These are phyloP conservation scores for Chaetomiaceae sp. DNA, from an alignment of 2,329 filamentous ascomycete species.

Conservation along the genomic window DNA sequence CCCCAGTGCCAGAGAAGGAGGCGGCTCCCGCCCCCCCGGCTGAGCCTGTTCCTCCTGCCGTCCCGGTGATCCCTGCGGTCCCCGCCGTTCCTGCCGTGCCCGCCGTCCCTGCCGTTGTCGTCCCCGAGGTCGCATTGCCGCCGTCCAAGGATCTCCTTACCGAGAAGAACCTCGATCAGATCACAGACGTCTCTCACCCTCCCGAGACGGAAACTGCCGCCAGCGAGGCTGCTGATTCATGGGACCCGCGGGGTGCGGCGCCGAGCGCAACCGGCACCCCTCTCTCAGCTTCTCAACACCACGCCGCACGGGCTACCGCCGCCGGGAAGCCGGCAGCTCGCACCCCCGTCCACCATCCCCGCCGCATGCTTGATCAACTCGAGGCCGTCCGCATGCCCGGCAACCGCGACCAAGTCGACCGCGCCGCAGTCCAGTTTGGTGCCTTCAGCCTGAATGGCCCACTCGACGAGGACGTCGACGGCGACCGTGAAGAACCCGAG, in stretches of 20 bases:
- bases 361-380: slow-evolving; percentile 87
- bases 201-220: slow-evolving; percentile 76
- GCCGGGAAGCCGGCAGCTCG: slow-evolving; percentile 75
- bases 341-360: slow-evolving; percentile 75
- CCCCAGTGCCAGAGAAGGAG: slow-evolving; percentile 32
- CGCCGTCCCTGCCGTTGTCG: slow-evolving; percentile 38
- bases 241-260: slow-evolving; percentile 62
- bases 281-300: slow-evolving; percentile 58
- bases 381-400: slow-evolving; percentile 98
- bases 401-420: slow-evolving; percentile 82
- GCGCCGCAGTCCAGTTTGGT: slow-evolving; percentile 90
- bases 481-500: slow-evolving; percentile 91
- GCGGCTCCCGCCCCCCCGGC: slow-evolving; percentile 20
- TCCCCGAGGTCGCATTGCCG: slow-evolving; percentile 52
- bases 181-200: slow-evolving; percentile 75
- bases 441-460: slow-evolving; percentile 80
- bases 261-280: slow-evolving; percentile 61
- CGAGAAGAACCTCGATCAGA: slow-evolving; percentile 84
- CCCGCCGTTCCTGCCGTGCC: slow-evolving; percentile 23
- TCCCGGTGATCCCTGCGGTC: slow-evolving; percentile 10
- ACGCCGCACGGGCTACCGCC: slow-evolving; percentile 53
- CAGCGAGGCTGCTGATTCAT: slow-evolving; percentile 83
- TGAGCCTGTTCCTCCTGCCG: slow-evolving; percentile 15
- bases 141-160: slow-evolving; percentile 81
- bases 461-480: slow-evolving; percentile 82